Base-by-base conservation (phyloP, 2,329 filamentous ascomycete genomes). In the Diplodia mutila region DNA sequence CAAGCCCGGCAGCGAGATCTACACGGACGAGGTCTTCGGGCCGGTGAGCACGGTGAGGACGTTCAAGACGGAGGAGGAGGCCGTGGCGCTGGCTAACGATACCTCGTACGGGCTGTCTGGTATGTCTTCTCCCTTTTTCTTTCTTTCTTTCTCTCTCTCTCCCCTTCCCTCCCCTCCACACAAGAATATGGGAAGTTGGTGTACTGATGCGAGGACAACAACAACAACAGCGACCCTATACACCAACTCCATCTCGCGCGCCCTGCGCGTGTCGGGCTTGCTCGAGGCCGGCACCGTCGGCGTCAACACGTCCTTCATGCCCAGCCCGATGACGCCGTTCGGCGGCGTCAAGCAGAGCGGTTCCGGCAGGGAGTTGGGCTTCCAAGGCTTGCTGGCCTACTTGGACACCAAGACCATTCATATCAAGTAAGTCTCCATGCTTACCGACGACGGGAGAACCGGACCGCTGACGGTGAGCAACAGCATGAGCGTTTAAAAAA, bases 41-140 rank as follows among this genome's bases (percentile, higher is more conserved):
- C 75, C 75, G 2, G 73, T 78, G 8, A 55, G 74, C 14, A 71
- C 69, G 6, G 72, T 78, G 21, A 69, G 70, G 39, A 76, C 74
- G 18, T 78, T 78, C 70, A 73, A 74, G 68, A 75, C 73, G 5
- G 76, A 78, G 64, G 74, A 76, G 39, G 77, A 77, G 59, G 76
- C 70, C 0, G 70, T 78, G 42, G 61, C 70, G 51, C 53, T 78
- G 67, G 75, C 75, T 1, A 77, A 78, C 48, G 74, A 78, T 48
- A 75, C 75, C 2, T 68, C 59, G 21, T 78, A 71, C 61, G 75
- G 75, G 1, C 69, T 77, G 14, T 73, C 71, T 1, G 66, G 72
- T 71, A 66, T 69, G 69, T 59, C n/a, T 18, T 18, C 27, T n/a
- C n/a, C n/a, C n/a, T n/a, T n/a, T n/a, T n/a, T n/a, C 16, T 21